phyloP scores from a whole-genome alignment of 2,329 filamentous ascomycete genomes.

The Colletotrichum sp. region DNA sequence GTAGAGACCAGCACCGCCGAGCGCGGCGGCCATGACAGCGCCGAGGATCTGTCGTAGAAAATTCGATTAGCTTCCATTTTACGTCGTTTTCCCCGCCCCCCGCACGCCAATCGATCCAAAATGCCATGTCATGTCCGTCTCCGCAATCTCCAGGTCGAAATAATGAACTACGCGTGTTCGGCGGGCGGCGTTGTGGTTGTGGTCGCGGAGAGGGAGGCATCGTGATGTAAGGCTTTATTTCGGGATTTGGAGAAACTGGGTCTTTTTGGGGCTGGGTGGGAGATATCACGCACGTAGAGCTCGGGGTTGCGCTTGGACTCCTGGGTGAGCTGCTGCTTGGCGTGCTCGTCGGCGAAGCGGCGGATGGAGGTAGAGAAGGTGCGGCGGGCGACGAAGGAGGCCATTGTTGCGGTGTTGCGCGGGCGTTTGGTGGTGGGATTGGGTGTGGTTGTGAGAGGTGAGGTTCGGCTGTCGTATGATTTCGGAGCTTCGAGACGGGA shows the following conservation, averaged over 20 bases:
- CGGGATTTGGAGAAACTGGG: not conserved
- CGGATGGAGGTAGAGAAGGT: conserved; percentile 60
- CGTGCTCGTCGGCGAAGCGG: conserved; percentile 46
- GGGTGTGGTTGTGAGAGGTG: conserved; percentile 9
- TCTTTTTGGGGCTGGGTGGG: not conserved
- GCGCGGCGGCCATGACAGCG: conserved; percentile 87
- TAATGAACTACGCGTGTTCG: not conserved
- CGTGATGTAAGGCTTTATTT: not conserved
- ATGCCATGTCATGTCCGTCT: not conserved
- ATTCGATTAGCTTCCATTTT: conserved; percentile 7
- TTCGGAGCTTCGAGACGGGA: conserved; percentile 15
- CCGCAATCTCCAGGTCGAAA: not conserved
- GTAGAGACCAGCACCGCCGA: conserved; percentile 89
- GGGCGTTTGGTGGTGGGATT: conserved; percentile 18
- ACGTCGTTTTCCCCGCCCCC: not conserved
- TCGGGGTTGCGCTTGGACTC: conserved; percentile 62
- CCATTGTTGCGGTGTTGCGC: conserved; percentile 48
- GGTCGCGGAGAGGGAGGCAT: not conserved
- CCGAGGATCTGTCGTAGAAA: conserved; percentile 75
- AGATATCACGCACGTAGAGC: conserved; percentile 44
- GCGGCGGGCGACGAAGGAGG: conserved; percentile 61
- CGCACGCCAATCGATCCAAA: not conserved
- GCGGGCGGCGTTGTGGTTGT: not conserved
- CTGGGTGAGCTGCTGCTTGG: conserved; percentile 56
- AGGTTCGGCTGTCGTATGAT: conserved; percentile 22